A percentile compares a stretch with the other conserved stretches of the same genome.
These are phyloP conservation scores for Trifolium repens DNA, from an alignment of 306 rosid species.

Conservation along the genomic window DNA sequence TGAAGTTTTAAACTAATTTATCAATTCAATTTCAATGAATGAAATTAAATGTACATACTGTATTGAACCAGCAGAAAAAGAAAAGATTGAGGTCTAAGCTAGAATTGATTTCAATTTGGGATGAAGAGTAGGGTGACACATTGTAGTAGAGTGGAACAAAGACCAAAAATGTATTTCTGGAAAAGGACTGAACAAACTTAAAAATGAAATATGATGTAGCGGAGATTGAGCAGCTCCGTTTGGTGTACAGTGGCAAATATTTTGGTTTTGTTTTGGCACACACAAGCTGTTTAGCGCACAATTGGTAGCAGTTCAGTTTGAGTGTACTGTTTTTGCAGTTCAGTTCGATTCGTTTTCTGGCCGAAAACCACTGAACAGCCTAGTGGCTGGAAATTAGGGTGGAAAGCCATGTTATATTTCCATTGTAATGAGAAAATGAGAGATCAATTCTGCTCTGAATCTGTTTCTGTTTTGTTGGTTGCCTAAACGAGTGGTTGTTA, in stretches of 20 bases:
- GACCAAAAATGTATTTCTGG: neutral
- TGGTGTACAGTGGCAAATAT: neutral
- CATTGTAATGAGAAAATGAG: neutral
- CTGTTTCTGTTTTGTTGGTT: neutral
- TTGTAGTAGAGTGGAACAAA: neutral
- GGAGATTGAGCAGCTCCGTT: neutral
- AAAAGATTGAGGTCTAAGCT: neutral
- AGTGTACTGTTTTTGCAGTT: neutral
- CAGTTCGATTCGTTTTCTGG: neutral
- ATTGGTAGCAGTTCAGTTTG: neutral
- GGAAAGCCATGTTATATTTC: neutral
- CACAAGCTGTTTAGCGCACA: neutral
- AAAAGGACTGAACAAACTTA: neutral
- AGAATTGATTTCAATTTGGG: neutral
- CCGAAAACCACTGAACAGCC: neutral
- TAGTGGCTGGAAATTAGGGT: neutral
- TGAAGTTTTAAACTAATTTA: neutral
- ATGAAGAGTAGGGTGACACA: neutral
- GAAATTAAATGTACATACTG: neutral
- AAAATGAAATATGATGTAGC: neutral
- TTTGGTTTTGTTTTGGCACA: neutral
- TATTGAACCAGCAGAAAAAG: neutral
- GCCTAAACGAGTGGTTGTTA: neutral
- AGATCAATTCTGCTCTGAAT: neutral
- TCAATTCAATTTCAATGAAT: constrained; percentile 6